Percentiles rank a stretch among this genome's conserved stretches.
Conservation (phyloP, 2,329 filamentous ascomycete species). For the Penicillium sp. region DNA sequence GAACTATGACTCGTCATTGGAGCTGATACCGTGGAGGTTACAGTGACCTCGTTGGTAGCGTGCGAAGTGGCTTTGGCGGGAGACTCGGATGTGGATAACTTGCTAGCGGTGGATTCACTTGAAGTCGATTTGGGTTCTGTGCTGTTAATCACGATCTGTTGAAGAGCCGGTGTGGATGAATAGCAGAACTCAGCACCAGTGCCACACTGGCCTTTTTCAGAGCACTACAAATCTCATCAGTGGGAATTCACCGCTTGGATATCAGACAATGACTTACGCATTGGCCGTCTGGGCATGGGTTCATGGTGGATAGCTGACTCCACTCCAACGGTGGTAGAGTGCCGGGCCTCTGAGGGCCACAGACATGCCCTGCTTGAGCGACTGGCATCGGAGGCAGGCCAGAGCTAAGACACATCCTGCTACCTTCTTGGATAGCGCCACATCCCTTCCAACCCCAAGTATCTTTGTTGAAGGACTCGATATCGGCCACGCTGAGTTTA, state of each 20-base stretch:
- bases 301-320: not conserved
- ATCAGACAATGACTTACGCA: not conserved
- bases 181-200: conserved; percentile 5
- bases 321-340: not conserved
- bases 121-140: too few relatives aligned
- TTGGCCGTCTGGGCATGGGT: conserved; percentile 7
- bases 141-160: not conserved
- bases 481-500: not conserved
- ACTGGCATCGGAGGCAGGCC: conserved; percentile 4
- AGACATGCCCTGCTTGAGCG: not conserved
- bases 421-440: not conserved
- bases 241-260: not conserved
- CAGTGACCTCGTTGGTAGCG: not conserved
- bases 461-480: conserved; percentile 2
- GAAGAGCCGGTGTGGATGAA: not conserved
- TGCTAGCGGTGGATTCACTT: too few relatives aligned
- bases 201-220: conserved; percentile 2
- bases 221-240: conserved; percentile 1
- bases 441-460: conserved; percentile 2
- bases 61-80: not conserved
- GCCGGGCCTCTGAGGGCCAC: conserved; percentile 10
- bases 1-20: not conserved
- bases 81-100: not conserved
- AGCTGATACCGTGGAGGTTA: not conserved
- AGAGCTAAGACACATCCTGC: not conserved